Evolutionary conservation across 495 filamentous ascomycete genomes (phyloP), one percentile per base, ranked within the genome.

Genomic region (Trichocladium antarcticum): DNA sequence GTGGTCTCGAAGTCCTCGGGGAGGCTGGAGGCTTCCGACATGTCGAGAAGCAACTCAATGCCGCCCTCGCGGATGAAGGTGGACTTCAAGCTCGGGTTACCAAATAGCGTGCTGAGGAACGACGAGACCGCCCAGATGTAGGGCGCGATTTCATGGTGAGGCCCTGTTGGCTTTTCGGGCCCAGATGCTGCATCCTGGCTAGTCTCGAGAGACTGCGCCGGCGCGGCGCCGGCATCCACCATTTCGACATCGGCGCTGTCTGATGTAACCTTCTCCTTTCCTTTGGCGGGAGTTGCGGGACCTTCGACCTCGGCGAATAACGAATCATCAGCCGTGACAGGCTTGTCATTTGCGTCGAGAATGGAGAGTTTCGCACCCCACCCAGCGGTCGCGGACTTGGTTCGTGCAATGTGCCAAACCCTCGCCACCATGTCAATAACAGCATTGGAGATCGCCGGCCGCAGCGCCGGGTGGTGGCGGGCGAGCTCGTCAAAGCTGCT

Each of bases 401-500:
- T 69, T 44, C 76, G 76, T 51, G 83, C 85, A 22, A 96, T 62
- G 44, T 81, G 65, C 24, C 75, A 74, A 32, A 96, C 83, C 49
- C 85, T 78, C 20, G 78, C 80, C 32, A 93, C 76, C 87, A 95
- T 95, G 41, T 85, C 77, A 31, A 89, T 72, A 12, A 95, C 77
- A 5, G 83, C 79, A 57, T 81, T 78, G 67, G 93, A 80, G 48
- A 97, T 87, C 11, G 77, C 76, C 22, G 77, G 71, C 48, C 88
- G 87, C 38, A 99, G 70, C 10, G 74, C 72, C 0, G 92, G 93
- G 61, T 99, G 93, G 59, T 99, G 92, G 16, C 92, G 81, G 24
- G 90, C 83, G 48, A 99, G 74, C 60, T 99, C 92, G 61, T 99
- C 93, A 60, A 99, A 94, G 11, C 84, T 83, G 6, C 74, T 77